A percentile compares a stretch with the other conserved stretches of the same genome.
phyloP scores from a whole-genome alignment of 1,284 basidiomycete species.

The Moniliella sp. region DNA sequence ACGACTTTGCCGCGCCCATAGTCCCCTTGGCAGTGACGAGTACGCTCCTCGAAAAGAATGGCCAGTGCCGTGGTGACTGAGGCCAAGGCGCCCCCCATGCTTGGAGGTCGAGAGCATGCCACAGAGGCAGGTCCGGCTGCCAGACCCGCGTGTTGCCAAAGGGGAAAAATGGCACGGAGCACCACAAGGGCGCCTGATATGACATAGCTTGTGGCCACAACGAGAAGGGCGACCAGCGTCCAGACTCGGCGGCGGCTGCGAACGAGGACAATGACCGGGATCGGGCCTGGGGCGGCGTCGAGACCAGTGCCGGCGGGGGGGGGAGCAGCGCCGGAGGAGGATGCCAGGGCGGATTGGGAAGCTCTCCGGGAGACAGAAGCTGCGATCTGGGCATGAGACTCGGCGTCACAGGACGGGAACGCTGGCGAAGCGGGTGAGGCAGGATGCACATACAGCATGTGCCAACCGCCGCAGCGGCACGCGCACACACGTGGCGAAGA shows the following conservation, averaged over 20 bases:
- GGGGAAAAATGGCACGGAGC: constrained; percentile 20
- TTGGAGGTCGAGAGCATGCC: constrained; percentile 15
- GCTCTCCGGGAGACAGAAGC: too few species aligned
- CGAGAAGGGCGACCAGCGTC: constrained; percentile 8
- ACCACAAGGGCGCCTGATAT: constrained; percentile 20
- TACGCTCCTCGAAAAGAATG: constrained; percentile 12
- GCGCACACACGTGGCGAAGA: too few species aligned
- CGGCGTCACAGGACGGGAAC: too few species aligned
- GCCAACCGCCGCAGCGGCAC: too few species aligned
- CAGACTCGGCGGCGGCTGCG: constrained; percentile 13
- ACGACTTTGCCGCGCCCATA: constrained; percentile 18
- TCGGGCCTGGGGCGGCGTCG: too few species aligned
- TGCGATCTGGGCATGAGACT: too few species aligned
- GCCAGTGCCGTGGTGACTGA: constrained; percentile 17
- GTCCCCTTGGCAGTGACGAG: constrained; percentile 9
- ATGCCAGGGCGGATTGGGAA: too few species aligned
- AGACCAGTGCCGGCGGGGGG: too few species aligned
- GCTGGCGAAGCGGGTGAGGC: too few species aligned
- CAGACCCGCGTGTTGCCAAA: constrained; percentile 6
- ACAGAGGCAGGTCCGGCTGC: constrained; percentile 14
- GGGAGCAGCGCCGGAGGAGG: too few species aligned
- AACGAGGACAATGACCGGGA: constrained; percentile 17
- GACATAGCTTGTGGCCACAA: constrained; percentile 14
- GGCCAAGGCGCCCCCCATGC: constrained; percentile 16
- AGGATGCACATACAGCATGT: too few species aligned